Percentiles rank a stretch among this genome's conserved stretches.
Evolutionary conservation across 202 grass and related monocot genomes (phyloP).

Genomic region (Saccharum hybrid): DNA sequence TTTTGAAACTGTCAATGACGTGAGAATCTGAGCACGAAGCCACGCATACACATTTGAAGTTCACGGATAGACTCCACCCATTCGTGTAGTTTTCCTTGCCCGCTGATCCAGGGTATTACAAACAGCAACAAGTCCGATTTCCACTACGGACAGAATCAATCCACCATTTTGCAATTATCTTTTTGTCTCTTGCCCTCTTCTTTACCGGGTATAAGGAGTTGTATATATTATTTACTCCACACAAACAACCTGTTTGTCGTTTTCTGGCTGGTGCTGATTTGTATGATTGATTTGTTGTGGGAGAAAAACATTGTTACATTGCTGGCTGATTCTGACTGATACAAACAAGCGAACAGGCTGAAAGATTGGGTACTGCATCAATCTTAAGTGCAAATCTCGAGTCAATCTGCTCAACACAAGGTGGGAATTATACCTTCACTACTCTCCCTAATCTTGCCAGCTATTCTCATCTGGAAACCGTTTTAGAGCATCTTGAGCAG

Average conservation of each 20-base stretch:
- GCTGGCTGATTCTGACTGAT: no score
- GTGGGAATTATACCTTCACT: neutral
- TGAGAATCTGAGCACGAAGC: neutral
- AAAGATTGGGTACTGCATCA: neutral
- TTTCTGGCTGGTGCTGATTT: no score
- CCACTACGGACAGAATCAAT: neutral
- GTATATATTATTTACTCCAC: neutral
- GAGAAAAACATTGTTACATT: no score
- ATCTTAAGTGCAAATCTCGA: neutral
- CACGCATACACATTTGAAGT: neutral
- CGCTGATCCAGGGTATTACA: neutral
- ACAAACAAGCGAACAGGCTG: no score
- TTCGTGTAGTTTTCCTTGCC: neutral
- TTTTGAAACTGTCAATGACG: neutral
- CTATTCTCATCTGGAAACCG: neutral
- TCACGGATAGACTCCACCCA: neutral
- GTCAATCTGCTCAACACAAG: neutral
- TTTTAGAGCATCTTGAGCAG: neutral
- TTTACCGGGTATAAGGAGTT: neutral
- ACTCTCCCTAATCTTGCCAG: neutral
- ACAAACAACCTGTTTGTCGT: no score
- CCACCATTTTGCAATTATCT: neutral
- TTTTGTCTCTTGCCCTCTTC: no score
- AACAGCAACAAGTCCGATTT: neutral
- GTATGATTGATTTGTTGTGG: no score